These are phyloP conservation scores for Camillea tinctor DNA, from an alignment of 2,329 filamentous ascomycete genomes.

Conservation along the genomic window DNA sequence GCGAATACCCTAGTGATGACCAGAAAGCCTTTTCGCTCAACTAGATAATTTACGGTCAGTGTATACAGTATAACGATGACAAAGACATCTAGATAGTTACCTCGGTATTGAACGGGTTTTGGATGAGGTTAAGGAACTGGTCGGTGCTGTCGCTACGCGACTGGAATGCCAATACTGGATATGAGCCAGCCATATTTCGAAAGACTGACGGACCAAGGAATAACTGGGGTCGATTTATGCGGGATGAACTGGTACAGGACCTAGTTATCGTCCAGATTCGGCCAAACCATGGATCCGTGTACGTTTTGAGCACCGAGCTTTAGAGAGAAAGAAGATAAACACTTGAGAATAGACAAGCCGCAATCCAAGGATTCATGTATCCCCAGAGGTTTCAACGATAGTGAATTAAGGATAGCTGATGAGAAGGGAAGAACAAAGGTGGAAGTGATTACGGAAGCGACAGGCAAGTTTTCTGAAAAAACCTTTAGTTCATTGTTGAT, in stretches of 20 bases:
- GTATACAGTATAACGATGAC: not conserved
- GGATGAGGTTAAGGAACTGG: constrained; percentile 46
- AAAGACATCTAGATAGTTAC: constrained; percentile 27
- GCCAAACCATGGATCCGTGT: not conserved
- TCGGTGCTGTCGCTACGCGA: constrained; percentile 23
- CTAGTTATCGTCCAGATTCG: not conserved
- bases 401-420: not conserved
- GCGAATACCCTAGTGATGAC: constrained; percentile 74
- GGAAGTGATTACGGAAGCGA: not conserved
- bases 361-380: not conserved
- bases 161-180: not conserved
- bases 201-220: not conserved
- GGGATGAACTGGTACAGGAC: not conserved
- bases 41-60: constrained; percentile 22
- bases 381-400: not conserved
- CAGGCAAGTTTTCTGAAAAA: not conserved
- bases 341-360: not conserved
- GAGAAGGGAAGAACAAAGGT: not conserved
- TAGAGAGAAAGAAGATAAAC: not conserved
- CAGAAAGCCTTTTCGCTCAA: constrained; percentile 59
- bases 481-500: not conserved
- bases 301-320: not conserved
- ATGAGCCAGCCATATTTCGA: not conserved
- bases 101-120: constrained; percentile 47
- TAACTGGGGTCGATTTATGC: not conserved